phyloP scores from a whole-genome alignment of 257 asterid species.

The Dorcoceras hygrometricum region DNA sequence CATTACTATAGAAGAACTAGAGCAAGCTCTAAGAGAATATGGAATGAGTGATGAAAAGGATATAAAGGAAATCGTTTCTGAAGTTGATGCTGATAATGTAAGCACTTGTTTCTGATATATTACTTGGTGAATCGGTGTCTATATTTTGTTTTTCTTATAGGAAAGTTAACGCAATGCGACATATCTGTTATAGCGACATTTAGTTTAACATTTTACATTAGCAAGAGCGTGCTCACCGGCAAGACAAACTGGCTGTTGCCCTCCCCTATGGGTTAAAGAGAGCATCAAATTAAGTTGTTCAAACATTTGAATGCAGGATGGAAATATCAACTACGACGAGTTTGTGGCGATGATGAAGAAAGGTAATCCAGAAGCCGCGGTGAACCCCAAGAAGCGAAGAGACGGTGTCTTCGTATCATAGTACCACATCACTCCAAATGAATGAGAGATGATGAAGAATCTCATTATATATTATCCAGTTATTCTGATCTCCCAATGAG shows the following conservation, averaged over 20 bases:
- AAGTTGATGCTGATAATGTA: slow-evolving; percentile 56
- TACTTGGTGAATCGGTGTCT: background rate
- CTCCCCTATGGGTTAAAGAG: too few species aligned
- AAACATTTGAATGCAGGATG: slow-evolving; percentile 52
- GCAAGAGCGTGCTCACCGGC: background rate
- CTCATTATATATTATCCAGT: too few species aligned
- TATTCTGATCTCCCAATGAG: slow-evolving; percentile 2
- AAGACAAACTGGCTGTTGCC: background rate
- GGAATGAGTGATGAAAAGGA: slow-evolving; percentile 70
- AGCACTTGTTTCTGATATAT: background rate
- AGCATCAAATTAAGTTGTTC: too few species aligned
- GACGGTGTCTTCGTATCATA: slow-evolving; percentile 42
- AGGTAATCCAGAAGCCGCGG: slow-evolving; percentile 66
- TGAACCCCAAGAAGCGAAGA: slow-evolving; percentile 62
- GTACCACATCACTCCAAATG: slow-evolving; percentile 16
- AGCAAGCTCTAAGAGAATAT: slow-evolving; percentile 72
- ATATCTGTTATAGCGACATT: background rate
- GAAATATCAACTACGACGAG: slow-evolving; percentile 75
- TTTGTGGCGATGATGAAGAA: slow-evolving; percentile 89
- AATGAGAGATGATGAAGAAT: background rate
- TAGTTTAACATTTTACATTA: background rate
- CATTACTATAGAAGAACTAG: slow-evolving; percentile 76
- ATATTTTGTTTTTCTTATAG: background rate
- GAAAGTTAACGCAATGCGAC: background rate
- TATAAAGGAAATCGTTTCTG: slow-evolving; percentile 66